phyloP scores from a whole-genome alignment of 2,329 filamentous ascomycete species.

The Nothophaeocryptopus gaeumannii region DNA sequence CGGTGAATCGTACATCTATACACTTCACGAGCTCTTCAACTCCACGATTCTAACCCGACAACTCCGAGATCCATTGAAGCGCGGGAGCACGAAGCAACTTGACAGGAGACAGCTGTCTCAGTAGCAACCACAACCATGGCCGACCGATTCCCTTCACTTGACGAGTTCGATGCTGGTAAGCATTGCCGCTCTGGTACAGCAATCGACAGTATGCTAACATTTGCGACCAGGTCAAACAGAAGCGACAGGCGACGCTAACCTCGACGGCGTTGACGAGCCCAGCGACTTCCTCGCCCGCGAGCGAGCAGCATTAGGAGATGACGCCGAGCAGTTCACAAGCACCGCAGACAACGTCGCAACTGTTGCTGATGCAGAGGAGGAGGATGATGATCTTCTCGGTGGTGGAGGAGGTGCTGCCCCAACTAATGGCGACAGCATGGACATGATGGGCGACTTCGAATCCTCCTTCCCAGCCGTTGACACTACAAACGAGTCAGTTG shows the following conservation, averaged over 20 bases:
- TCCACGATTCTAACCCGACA: no score
- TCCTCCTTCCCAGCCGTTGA: slow-evolving; percentile 86
- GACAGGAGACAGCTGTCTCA: slow-evolving; percentile 8
- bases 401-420: slow-evolving; percentile 47
- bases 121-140: slow-evolving; percentile 39
- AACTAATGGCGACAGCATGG: slow-evolving; percentile 28
- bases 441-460: slow-evolving; percentile 65
- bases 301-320: slow-evolving; percentile 84
- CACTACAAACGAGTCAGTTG: slow-evolving; percentile 68
- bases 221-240: slow-evolving; percentile 61
- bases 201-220: slow-evolving; percentile 6
- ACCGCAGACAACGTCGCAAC: slow-evolving; percentile 65
- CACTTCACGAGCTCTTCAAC: no score
- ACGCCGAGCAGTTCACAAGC: slow-evolving; percentile 85
- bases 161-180: slow-evolving; percentile 53
- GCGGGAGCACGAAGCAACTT: neutral
- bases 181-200: slow-evolving; percentile 3
- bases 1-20: no score
- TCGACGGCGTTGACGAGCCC: slow-evolving; percentile 56
- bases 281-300: slow-evolving; percentile 91
- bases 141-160: slow-evolving; percentile 52
- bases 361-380: slow-evolving; percentile 61
- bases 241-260: slow-evolving; percentile 52
- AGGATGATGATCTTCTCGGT: slow-evolving; percentile 61
- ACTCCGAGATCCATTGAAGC: no score